Evolutionary conservation across 441 rosid genomes (phyloP).

Genomic region (Croton setiger): DNA sequence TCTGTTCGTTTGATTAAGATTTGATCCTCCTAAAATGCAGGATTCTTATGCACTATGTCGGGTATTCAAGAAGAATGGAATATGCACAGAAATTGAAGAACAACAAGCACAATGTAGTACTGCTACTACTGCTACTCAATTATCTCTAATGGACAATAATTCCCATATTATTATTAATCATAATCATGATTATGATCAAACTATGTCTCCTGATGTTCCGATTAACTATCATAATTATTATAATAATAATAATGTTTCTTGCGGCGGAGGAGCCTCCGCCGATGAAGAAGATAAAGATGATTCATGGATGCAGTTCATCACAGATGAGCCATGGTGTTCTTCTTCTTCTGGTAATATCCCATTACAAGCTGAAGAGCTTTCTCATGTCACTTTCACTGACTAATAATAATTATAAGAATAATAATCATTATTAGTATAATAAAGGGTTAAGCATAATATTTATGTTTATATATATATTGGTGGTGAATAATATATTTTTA

Average conservation of each 20-base stretch:
- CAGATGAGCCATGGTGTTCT: constrained; percentile 77
- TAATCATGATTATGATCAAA: constrained; percentile 42
- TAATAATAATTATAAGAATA: neutral
- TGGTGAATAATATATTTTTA: constrained; percentile 17
- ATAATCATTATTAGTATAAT: no score
- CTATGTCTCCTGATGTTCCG: constrained; percentile 69
- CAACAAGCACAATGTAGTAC: constrained; percentile 56
- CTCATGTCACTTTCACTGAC: constrained; percentile 27
- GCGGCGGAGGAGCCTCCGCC: neutral
- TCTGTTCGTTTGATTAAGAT: no score
- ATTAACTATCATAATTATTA: constrained; percentile 30
- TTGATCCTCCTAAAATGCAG: no score
- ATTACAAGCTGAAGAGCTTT: constrained; percentile 28
- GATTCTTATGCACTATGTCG: constrained; percentile 94
- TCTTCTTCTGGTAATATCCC: constrained; percentile 26
- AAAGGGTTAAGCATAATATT: no score
- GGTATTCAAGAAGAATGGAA: constrained; percentile 90
- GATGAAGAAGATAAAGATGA: constrained; percentile 85
- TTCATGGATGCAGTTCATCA: constrained; percentile 99
- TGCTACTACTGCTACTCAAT: no score
- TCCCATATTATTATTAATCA: constrained; percentile 34
- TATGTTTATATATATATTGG: neutral
- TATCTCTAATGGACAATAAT: constrained; percentile 45
- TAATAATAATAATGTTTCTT: constrained; percentile 28
- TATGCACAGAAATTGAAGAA: constrained; percentile 66